phyloP scores from a whole-genome alignment of 768 basidiomycete species.

The Lactifluus volemus region DNA sequence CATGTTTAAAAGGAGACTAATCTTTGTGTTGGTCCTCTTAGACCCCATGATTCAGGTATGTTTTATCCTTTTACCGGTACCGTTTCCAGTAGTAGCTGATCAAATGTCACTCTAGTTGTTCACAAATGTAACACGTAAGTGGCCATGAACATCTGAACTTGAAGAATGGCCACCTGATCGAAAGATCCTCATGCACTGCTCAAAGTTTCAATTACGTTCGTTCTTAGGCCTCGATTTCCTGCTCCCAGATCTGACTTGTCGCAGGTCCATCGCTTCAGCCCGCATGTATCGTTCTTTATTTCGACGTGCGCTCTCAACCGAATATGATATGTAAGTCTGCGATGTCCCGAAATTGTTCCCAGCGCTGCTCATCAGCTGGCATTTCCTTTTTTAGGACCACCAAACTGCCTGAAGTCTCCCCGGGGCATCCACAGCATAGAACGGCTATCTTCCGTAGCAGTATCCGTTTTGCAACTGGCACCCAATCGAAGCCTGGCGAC shows the following conservation, averaged over 20 bases:
- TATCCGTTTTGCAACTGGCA: too few relatives aligned
- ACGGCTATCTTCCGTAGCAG: too few relatives aligned
- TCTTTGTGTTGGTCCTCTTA: not conserved
- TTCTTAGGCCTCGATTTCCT: not conserved
- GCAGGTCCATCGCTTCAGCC: not conserved
- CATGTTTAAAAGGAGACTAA: not conserved
- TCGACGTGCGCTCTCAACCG: not conserved
- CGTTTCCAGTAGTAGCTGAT: not conserved
- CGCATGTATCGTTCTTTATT: not conserved
- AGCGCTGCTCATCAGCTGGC: too few relatives aligned
- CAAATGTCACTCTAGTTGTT: not conserved
- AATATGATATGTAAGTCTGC: not conserved
- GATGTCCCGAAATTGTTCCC: too few relatives aligned
- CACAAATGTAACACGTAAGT: not conserved
- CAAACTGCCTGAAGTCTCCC: too few relatives aligned
- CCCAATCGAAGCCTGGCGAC: too few relatives aligned
- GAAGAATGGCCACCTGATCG: not conserved
- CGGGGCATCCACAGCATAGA: too few relatives aligned
- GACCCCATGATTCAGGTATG: not conserved
- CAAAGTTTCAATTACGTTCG: not conserved
- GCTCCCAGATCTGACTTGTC: not conserved
- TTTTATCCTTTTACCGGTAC: not conserved
- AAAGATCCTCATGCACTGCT: not conserved
- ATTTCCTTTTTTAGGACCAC: too few relatives aligned
- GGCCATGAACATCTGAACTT: not conserved